A percentile compares a stretch with the other conserved stretches of the same genome.
phyloP scores from a whole-genome alignment of 2,329 filamentous ascomycete species.

The Pseudopyricularia cyperi region DNA sequence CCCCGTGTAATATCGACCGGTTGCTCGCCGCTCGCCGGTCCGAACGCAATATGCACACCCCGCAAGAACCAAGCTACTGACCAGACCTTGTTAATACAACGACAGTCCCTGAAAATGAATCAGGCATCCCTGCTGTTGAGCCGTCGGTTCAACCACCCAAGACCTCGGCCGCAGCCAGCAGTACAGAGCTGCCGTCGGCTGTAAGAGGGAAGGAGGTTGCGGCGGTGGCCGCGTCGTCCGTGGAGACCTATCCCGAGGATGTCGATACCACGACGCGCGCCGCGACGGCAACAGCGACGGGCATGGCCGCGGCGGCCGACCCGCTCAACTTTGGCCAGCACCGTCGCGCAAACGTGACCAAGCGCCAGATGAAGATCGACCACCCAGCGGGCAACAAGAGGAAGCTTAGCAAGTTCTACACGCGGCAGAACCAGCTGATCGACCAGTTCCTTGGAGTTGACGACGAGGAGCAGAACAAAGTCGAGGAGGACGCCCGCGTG shows the following conservation, averaged over 20 bases:
- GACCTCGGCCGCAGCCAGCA: neutral
- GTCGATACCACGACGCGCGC: neutral
- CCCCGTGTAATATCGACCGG: too few relatives aligned
- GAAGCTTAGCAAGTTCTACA: constrained; percentile 32
- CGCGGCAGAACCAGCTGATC: constrained; percentile 32
- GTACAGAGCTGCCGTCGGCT: neutral
- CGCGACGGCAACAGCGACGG: neutral
- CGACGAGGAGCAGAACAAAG: constrained; percentile 38
- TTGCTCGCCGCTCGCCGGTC: neutral
- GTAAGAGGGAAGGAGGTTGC: neutral
- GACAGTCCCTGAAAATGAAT: neutral
- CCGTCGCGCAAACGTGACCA: constrained; percentile 24
- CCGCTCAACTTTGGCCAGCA: constrained; percentile 26
- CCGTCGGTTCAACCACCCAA: neutral
- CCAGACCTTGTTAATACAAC: neutral
- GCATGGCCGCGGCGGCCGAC: constrained; percentile 12
- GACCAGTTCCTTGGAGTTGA: constrained; percentile 40
- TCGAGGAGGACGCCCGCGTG: constrained; percentile 36
- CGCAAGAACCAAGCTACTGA: neutral
- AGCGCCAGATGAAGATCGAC: constrained; percentile 31
- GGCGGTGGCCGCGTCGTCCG: neutral
- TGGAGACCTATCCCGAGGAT: neutral
- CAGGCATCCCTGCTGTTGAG: neutral
- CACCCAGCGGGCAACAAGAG: constrained; percentile 30
- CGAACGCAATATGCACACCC: neutral